Base-by-base conservation (phyloP, 768 basidiomycete genomes). In the Rhizopogon salebrosus region DNA sequence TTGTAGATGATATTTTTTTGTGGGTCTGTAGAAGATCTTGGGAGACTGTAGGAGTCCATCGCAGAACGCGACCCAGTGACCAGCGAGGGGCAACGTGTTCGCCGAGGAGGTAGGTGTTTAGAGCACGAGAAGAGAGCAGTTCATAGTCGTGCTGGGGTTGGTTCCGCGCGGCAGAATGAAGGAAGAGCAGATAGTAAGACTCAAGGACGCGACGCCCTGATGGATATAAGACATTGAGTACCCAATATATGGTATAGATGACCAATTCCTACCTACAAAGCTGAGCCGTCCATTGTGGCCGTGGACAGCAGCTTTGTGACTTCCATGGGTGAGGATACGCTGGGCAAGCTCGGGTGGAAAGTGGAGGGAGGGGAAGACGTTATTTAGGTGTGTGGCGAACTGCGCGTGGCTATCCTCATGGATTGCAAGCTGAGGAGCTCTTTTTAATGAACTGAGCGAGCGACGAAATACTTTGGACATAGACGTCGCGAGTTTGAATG, bases 161-260 rank as follows among this genome's bases (percentile, higher is more conserved):
- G 23, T 80, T 70, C 14, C 71, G 70, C 9, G 77, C 70, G 46
- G 71, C 76, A 41, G 84, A 80, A 46, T 82, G 78, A 11, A 92
- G 70, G 69, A 90, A 85, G 34, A 92, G 75, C 31, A 85, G 72
- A 45, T 88, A 79, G 64, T 90, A 92, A 6, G 87, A 76, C 59
- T 89, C 80, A 31, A 92, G 72, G 22, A 88, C 85, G 53, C 91
- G 80, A 49, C 91, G 84, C 37, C 90, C 89, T 91, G 18, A 18
- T 18, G 26, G 20, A 45, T 29, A 14, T 18, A 29, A 27, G 13
- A 6, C 0, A 59, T 36, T 35, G 34, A 35, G 18, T 26, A 27
- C 18, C 16, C 7, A 9, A 23, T 34, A 34, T 0, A 34, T 11
- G 23, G 22, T 20, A 46, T 2, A 20, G 45, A 46, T 6, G 43